phyloP scores from a whole-genome alignment of 495 filamentous ascomycete species.

The Pseudotulostoma volvatum region DNA sequence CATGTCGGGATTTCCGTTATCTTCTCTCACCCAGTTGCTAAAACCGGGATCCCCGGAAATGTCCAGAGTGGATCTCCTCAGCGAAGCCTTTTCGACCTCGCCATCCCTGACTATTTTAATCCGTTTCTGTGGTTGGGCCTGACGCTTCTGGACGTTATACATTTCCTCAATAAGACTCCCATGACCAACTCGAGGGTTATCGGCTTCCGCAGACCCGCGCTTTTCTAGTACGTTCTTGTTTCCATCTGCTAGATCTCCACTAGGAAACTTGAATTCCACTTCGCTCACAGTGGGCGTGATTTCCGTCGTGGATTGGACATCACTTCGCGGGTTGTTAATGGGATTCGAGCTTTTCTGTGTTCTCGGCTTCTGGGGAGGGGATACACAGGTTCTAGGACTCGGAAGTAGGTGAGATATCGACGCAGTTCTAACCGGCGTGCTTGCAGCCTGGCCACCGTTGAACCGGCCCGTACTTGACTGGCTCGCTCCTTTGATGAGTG shows the following conservation, averaged over 20 bases:
- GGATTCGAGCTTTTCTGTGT: background rate
- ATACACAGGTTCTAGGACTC: slow-evolving; percentile 5
- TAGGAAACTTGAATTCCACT: slow-evolving; percentile 2
- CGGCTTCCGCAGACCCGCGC: slow-evolving; percentile 15
- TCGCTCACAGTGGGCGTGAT: too few relatives aligned
- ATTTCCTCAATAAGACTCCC: slow-evolving; percentile 44
- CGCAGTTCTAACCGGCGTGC: slow-evolving; percentile 16
- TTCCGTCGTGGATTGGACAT: background rate
- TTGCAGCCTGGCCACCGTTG: slow-evolving; percentile 4
- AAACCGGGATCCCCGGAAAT: slow-evolving; percentile 37
- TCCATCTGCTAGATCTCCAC: slow-evolving; percentile 2
- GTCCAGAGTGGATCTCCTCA: slow-evolving; percentile 23
- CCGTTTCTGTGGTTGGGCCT: slow-evolving; percentile 45
- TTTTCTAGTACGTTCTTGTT: slow-evolving; percentile 15
- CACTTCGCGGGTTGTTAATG: background rate
- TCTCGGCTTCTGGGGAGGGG: slow-evolving; percentile 4
- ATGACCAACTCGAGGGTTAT: slow-evolving; percentile 11
- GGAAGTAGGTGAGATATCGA: slow-evolving; percentile 12
- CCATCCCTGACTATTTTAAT: slow-evolving; percentile 32
- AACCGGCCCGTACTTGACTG: slow-evolving; percentile 7
- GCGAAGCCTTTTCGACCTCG: slow-evolving; percentile 21
- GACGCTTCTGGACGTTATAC: slow-evolving; percentile 53
- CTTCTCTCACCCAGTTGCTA: slow-evolving; percentile 47
- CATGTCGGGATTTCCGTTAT: slow-evolving; percentile 16
- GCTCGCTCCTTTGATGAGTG: slow-evolving; percentile 10